These are phyloP conservation scores for Geum urbanum DNA, from an alignment of 306 rosid genomes.

Conservation along the genomic window DNA sequence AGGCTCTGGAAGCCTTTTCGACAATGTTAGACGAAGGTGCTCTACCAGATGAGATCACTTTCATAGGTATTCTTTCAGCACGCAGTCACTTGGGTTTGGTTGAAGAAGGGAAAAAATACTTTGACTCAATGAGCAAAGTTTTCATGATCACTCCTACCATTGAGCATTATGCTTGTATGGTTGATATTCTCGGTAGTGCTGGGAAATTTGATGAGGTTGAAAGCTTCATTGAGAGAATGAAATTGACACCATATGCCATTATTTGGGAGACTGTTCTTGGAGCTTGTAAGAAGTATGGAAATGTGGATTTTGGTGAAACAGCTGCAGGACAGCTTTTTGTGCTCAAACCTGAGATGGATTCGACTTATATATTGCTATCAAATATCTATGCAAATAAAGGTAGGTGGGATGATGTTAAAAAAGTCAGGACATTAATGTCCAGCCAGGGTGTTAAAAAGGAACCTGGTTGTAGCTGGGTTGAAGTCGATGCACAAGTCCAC, in stretches of 20 bases:
- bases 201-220: conserved; percentile 39
- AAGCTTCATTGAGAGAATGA: conserved; percentile 29
- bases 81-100: conserved; percentile 38
- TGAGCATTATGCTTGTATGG: conserved; percentile 42
- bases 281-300: conserved; percentile 33
- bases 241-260: conserved; percentile 29
- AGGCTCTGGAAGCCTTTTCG: conserved; percentile 26
- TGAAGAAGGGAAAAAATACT: conserved; percentile 30
- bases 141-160: conserved; percentile 33
- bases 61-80: conserved; percentile 35
- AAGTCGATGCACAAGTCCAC: conserved; percentile 34
- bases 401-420: conserved; percentile 36
- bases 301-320: conserved; percentile 34
- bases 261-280: conserved; percentile 48
- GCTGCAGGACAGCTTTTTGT: conserved; percentile 38
- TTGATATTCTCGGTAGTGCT: conserved; percentile 40
- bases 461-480: conserved; percentile 48
- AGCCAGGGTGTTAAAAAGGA: conserved; percentile 36
- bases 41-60: conserved; percentile 34
- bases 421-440: conserved; percentile 35
- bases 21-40: conserved; percentile 30
- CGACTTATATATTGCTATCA: conserved; percentile 37
- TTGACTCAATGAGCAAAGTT: conserved; percentile 24
- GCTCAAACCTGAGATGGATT: conserved; percentile 35
- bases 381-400: conserved; percentile 37